Evolutionary conservation across 1,284 basidiomycete genomes (phyloP).

Genomic region (Fomitiporia mediterranea): DNA sequence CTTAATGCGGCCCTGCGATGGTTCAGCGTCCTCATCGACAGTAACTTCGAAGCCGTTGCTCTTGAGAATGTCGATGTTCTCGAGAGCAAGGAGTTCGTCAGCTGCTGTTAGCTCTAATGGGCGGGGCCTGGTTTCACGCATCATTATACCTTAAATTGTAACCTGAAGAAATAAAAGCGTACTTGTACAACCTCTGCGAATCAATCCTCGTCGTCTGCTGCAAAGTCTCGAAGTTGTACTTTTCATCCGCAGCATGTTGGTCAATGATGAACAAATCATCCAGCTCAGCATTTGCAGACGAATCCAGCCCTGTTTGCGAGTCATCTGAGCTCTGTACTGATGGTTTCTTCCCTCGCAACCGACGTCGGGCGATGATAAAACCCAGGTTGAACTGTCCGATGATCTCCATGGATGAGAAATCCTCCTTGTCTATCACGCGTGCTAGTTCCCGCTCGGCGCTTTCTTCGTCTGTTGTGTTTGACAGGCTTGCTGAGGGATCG

Average conservation of each 20-base stretch:
- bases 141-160: too few relatives aligned
- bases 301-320: slow-evolving; percentile 18
- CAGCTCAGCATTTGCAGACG: slow-evolving; percentile 27
- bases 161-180: too few relatives aligned
- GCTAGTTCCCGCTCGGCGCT: slow-evolving; percentile 73
- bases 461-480: slow-evolving; percentile 50
- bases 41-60: slow-evolving; percentile 85
- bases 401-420: slow-evolving; percentile 83
- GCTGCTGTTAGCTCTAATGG: slow-evolving; percentile 82
- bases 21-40: slow-evolving; percentile 48
- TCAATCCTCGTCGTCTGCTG: slow-evolving; percentile 86
- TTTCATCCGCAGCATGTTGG: slow-evolving; percentile 90
- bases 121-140: slow-evolving; percentile 74
- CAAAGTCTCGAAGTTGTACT: slow-evolving; percentile 95
- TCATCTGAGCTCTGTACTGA: not conserved
- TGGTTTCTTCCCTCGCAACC: slow-evolving; percentile 25
- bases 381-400: slow-evolving; percentile 96
- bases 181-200: slow-evolving; percentile 83
- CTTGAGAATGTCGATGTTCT: slow-evolving; percentile 78
- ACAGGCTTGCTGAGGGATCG: slow-evolving; percentile 36
- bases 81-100: slow-evolving; percentile 85
- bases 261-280: slow-evolving; percentile 96
- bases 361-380: slow-evolving; percentile 84
- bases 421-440: slow-evolving; percentile 82
- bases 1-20: slow-evolving; percentile 51